Conservation (phyloP, 768 basidiomycete species). For the Exsudoporus frostii region DNA sequence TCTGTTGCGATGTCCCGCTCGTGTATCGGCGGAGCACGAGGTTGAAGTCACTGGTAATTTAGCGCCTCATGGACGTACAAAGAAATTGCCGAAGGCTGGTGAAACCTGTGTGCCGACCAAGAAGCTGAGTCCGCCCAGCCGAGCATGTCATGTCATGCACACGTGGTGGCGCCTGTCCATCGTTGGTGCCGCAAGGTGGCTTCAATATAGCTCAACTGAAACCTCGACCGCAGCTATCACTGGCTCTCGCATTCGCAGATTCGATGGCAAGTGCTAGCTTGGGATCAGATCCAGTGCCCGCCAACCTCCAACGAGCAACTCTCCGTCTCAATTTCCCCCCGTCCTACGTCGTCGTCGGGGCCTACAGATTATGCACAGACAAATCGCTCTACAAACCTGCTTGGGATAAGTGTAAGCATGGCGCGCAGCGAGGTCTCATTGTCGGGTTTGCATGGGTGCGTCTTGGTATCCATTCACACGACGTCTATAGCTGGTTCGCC, state of each 20-base stretch:
- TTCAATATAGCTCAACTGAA: neutral
- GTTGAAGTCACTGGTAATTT: no score
- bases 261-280: neutral
- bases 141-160: no score
- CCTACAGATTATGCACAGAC: slow-evolving; percentile 80
- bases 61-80: neutral
- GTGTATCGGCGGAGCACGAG: neutral
- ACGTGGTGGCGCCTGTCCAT: neutral
- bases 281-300: slow-evolving; percentile 36
- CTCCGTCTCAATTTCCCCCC: slow-evolving; percentile 73
- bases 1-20: neutral
- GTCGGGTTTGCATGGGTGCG: slow-evolving; percentile 72
- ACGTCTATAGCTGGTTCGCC: no score
- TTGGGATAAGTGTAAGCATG: slow-evolving; percentile 85
- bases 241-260: neutral
- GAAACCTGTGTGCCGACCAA: no score
- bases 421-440: slow-evolving; percentile 60
- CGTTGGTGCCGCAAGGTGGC: neutral
- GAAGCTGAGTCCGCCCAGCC: no score
- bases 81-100: slow-evolving; percentile 1
- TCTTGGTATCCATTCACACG: neutral
- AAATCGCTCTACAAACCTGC: slow-evolving; percentile 64
- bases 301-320: slow-evolving; percentile 48
- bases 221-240: neutral
- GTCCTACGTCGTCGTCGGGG: slow-evolving; percentile 80